phyloP scores from a whole-genome alignment of 495 filamentous ascomycete genomes.

The Polyplosphaeria fusca region DNA sequence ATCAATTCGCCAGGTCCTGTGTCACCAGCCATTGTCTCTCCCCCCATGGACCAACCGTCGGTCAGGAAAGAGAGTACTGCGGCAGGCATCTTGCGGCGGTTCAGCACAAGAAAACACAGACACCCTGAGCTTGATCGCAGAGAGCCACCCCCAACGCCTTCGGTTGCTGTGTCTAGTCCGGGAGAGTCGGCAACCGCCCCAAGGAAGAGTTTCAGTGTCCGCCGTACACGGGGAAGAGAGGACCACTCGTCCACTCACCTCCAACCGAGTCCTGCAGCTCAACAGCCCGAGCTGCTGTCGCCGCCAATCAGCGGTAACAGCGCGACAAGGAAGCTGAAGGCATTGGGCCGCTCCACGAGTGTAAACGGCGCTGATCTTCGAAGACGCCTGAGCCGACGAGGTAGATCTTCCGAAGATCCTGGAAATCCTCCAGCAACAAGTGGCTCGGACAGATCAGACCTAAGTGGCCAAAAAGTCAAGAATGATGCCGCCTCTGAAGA shows the following conservation, averaged over 20 bases:
- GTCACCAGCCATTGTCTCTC: conserved; percentile 54
- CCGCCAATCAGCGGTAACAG: conserved; percentile 60
- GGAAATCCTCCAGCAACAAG: conserved; percentile 68
- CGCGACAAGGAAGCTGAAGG: conserved; percentile 57
- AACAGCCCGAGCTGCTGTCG: conserved; percentile 68
- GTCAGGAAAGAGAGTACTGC: conserved; percentile 83
- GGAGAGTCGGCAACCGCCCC: conserved; percentile 56
- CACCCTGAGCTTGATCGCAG: conserved; percentile 58
- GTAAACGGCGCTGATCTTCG: conserved; percentile 80
- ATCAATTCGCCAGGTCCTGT: conserved; percentile 52
- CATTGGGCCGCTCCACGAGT: conserved; percentile 74
- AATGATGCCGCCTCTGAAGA: conserved; percentile 45
- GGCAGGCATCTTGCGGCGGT: conserved; percentile 78
- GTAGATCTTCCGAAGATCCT: conserved; percentile 53
- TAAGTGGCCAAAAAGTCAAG: conserved; percentile 42
- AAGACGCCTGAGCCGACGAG: conserved; percentile 59
- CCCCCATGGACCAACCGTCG: conserved; percentile 58
- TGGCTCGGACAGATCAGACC: conserved; percentile 68
- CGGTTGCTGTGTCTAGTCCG: conserved; percentile 70
- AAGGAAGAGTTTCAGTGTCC: conserved; percentile 79
- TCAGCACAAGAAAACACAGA: conserved; percentile 76
- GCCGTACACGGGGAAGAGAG: conserved; percentile 63
- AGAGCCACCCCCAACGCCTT: conserved; percentile 62
- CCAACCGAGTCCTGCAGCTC: conserved; percentile 61
- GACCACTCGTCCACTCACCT: conserved; percentile 50